These are phyloP conservation scores for Trichoderma sp. DNA, from an alignment of 2,329 filamentous ascomycete species.

Conservation along the genomic window DNA sequence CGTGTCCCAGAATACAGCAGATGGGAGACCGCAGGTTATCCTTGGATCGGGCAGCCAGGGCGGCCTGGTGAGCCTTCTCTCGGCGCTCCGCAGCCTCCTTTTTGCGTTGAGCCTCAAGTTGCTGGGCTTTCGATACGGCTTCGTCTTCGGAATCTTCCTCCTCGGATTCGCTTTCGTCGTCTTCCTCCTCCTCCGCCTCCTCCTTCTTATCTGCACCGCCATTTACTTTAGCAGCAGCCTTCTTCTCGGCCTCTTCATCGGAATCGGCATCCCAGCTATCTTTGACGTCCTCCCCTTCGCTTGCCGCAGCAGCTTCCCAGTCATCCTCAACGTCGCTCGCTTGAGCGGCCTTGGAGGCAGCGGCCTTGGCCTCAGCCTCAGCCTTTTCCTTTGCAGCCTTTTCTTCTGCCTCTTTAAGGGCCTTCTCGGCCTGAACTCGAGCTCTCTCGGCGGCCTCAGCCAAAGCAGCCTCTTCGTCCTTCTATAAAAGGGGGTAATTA, in stretches of 20 bases:
- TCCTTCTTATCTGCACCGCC: conserved; percentile 27
- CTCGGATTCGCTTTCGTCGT: conserved; percentile 27
- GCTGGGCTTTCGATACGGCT: conserved; percentile 67
- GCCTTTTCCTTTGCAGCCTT: conserved; percentile 57
- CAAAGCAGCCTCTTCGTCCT: conserved; percentile 74
- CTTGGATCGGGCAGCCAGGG: conserved; percentile 83
- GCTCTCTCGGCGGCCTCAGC: conserved; percentile 76
- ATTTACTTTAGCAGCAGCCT: conserved; percentile 26
- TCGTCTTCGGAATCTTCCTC: conserved; percentile 66
- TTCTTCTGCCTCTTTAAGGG: conserved; percentile 58
- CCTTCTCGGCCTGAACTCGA: conserved; percentile 63
- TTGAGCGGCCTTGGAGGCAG: conserved; percentile 51
- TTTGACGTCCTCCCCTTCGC: conserved; percentile 66
- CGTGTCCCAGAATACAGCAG: conserved; percentile 99
- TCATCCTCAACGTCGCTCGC: conserved; percentile 70
- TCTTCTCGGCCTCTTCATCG: conserved; percentile 61
- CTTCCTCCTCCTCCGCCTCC: conserved; percentile 24
- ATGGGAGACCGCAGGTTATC: conserved; percentile 96
- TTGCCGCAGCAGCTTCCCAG: conserved; percentile 82
- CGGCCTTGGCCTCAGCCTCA: conserved; percentile 53
- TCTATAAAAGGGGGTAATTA: conserved; percentile 34
- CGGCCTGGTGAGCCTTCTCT: conserved; percentile 86
- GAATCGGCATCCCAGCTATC: conserved; percentile 92
- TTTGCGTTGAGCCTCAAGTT: conserved; percentile 74
- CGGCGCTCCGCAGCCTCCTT: conserved; percentile 84